Evolutionary conservation across 2,329 filamentous ascomycete genomes (phyloP), one percentile per base, ranked within the genome.

Genomic region (Verticillium tricorpus): DNA sequence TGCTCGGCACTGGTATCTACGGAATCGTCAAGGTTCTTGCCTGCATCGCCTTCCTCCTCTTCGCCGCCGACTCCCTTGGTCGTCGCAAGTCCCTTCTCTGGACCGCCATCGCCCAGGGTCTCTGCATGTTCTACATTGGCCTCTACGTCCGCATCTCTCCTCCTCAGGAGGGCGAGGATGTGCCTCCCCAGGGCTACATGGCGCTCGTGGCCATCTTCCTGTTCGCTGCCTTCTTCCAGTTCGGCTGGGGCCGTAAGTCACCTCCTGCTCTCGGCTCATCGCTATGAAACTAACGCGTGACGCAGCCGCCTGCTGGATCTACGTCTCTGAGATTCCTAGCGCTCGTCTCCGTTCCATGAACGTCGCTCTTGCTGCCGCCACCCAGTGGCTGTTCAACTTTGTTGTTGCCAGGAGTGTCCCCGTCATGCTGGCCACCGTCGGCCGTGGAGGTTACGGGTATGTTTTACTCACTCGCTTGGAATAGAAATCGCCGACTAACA

Each of bases 301-400:
- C n/a, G 12, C 19, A 50, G 45, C 85, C 0, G 84, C 85, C n/a
- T 88, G 85, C 76, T 90, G 87, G 87, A 75, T 75, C 55, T 70
- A 70, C 61, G 69, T 70, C 19, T 69, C 67, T 12, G 88, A 90
- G 70, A 90, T 90, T 64, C 86, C 87, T 0, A 84, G 85, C 5
- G 85, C 85, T 1, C 78, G 88, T 32, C 77, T 90, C 6, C 76
- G 88, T 56, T 83, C 82, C 15, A 75, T 88, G 65, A 89, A 89
- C 68, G 87, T 90, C 1, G 79, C 86, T 1, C 78, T 89, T 57
- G 87, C 85, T 0, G 86, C 87, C 3, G 85, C 85, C 0, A 88
- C 85, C 1, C 86, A 90, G 68, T 89, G 87, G 86, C 70, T 90
- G 5, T 89, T 90, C 73, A 90, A 90, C 69, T 87, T 90, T 62